Conservation (phyloP, 1,139 yeast genomes). For the Barnettozyma hawaiiensis region DNA sequence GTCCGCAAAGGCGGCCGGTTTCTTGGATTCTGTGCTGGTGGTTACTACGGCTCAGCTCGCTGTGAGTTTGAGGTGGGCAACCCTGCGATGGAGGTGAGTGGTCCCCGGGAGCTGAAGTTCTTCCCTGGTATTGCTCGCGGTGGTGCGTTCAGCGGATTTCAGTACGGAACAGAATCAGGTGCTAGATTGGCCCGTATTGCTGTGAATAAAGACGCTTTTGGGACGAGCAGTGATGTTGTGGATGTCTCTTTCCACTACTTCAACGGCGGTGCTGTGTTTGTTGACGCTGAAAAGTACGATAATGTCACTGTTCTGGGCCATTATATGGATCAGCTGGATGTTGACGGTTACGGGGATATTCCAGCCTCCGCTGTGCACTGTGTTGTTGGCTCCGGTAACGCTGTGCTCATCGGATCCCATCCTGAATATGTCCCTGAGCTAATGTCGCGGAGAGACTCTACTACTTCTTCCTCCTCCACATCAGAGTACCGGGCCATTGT, state of each 20-base stretch:
- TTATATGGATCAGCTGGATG: constrained; percentile 45
- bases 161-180: constrained; percentile 71
- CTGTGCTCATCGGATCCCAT: constrained; percentile 79
- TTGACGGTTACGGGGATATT: constrained; percentile 38
- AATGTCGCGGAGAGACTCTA: constrained; percentile 29
- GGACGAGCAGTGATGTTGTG: constrained; percentile 23
- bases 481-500: constrained; percentile 34
- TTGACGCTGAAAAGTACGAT: constrained; percentile 56
- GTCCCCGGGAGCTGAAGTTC: constrained; percentile 72
- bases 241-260: constrained; percentile 42
- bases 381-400: constrained; percentile 68
- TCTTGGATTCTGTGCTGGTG: constrained; percentile 96
- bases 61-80: constrained; percentile 83
- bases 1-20: constrained; percentile 74
- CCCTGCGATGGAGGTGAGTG: constrained; percentile 68
- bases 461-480: too few relatives aligned
- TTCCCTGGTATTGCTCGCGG: constrained; percentile 84
- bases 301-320: constrained; percentile 69
- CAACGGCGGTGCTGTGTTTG: constrained; percentile 88
- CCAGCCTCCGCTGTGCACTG: constrained; percentile 72
- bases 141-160: constrained; percentile 73
- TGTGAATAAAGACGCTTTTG: constrained; percentile 31
- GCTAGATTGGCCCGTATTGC: constrained; percentile 53
- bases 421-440: constrained; percentile 73
- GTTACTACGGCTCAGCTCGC: constrained; percentile 68